Base-by-base conservation (phyloP, 495 filamentous ascomycete species). In the Talaromyces trachyspermus region DNA sequence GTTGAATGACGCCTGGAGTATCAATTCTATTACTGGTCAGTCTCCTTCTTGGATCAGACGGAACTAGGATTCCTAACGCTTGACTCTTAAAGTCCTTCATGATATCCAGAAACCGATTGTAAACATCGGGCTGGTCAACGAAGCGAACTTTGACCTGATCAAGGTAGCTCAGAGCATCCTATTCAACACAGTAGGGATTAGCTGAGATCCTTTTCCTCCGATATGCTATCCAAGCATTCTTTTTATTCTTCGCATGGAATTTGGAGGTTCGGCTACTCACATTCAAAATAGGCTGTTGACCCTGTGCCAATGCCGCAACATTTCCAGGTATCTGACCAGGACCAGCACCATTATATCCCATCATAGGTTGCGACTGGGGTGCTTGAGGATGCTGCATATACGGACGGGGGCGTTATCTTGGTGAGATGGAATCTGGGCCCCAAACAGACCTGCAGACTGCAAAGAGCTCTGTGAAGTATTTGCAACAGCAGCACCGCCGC, bases 81-180 rank as follows among this genome's bases (percentile, higher is more conserved):
- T 95, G 90, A 56, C 89, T 95, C 69, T 99, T 99, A 69, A 99
- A 99, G 52, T 99, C 94, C 64, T 99, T 99, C 94, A 99, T 99
- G 42, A 99, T 99, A 54, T 99, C 92, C 43, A 99, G 68, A 57
- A 99, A 99, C 17, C 85, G 79, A 61, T 99, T 99, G 58, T 99
- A 99, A 2, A 99, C 92, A 62, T 99, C 94, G 7, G 92, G 91
- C 54, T 95, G 88, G 46, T 96, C 89, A 44, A 88, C 84, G 56
- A 99, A 99, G 54, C 95, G 89, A 38, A 96, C 91, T 66, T 99
- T 99, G 49, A 99, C 92, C 61, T 97, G 94, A 62, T 99, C 92
- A 27, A 99, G 76, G 62, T 99, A 99, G 63, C 88, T 95, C 11
- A 99, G 75, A 14, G 92, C 92, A 72, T 98, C 92, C 88, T 94